Base-by-base conservation (phyloP, 495 filamentous ascomycete genomes). In the Sphaerosporella brunnea region DNA sequence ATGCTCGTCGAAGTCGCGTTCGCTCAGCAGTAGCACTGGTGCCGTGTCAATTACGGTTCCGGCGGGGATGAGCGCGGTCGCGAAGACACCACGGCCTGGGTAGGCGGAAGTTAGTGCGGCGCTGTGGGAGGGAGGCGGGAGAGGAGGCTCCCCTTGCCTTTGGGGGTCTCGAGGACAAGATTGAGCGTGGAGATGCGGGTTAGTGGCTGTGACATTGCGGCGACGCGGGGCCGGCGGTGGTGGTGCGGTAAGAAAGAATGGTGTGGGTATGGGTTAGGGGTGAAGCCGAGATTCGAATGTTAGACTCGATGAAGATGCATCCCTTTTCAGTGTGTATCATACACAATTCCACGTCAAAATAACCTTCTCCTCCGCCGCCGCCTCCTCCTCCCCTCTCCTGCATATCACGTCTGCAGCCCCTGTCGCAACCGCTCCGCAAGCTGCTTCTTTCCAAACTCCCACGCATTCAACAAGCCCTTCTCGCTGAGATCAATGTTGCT, bases 401-500 rank as follows among this genome's bases (percentile, higher is more conserved):
- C n/a, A n/a, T n/a, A n/a, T n/a, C n/a, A n/a, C n/a, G n/a, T n/a
- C n/a, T n/a, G n/a, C 59, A 79, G 66, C 36, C 77, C 70, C 64
- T 95, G 84, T 59, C 90, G 78, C 72, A 97, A 68, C 68, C 84
- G 77, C 69, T 95, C 90, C 26, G 80, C 78, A 62, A 94, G 65
- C 64, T 93, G 90, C 55, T 77, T 73, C 71, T 93, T 93, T 55
- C 87, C 88, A 65, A 95, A 82, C 64, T 94, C 82, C 72, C 88
- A 92, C 43, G 86, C 72, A 67, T 96, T 96, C 60, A 93, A 74
- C 53, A 99, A 70, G 20, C 92, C 92, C 64, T 96, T 86, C 65
- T 99, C 90, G 37, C 82, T 84, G 34, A 99, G 73, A 61, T 99
- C 90, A 63, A 99, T 86, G 53, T 77, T 81, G 69, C 87, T 82